phyloP scores from a whole-genome alignment of 441 rosid genomes.

The Rhodomyrtus psidioides region DNA sequence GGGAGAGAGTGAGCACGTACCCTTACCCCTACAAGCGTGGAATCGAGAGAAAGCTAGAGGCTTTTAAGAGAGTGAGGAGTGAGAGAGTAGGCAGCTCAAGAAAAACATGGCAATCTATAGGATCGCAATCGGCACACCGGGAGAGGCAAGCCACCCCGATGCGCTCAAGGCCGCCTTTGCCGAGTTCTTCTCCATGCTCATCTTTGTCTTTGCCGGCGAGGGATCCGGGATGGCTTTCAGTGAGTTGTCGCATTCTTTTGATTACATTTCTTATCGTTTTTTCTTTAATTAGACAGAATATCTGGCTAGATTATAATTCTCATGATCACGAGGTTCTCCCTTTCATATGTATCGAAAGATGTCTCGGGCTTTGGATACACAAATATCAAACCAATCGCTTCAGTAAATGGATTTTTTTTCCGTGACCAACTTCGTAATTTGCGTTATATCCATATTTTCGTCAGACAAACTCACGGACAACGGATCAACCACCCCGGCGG shows the following conservation, averaged over 20 bases:
- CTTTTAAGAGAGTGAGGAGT: not conserved
- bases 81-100: not conserved
- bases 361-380: not conserved
- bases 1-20: not conserved
- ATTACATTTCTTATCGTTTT: not conserved
- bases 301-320: not conserved
- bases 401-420: not conserved
- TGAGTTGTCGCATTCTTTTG: constrained; percentile 6
- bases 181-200: constrained; percentile 45
- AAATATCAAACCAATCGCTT: not conserved
- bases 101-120: constrained; percentile 33
- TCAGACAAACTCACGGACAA: constrained; percentile 37
- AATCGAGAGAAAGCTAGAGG: not conserved
- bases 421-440: too few species aligned
- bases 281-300: not conserved
- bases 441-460: too few species aligned
- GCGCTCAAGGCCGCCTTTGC: constrained; percentile 48
- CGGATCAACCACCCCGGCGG: constrained; percentile 48
- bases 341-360: not conserved
- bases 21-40: not conserved
- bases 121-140: constrained; percentile 33
- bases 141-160: constrained; percentile 42
- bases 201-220: constrained; percentile 61
- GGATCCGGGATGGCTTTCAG: constrained; percentile 60
- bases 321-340: accelerated